Evolutionary conservation across 23 red algal species (phyloP).

Genomic region (Chondrus crispus): DNA sequence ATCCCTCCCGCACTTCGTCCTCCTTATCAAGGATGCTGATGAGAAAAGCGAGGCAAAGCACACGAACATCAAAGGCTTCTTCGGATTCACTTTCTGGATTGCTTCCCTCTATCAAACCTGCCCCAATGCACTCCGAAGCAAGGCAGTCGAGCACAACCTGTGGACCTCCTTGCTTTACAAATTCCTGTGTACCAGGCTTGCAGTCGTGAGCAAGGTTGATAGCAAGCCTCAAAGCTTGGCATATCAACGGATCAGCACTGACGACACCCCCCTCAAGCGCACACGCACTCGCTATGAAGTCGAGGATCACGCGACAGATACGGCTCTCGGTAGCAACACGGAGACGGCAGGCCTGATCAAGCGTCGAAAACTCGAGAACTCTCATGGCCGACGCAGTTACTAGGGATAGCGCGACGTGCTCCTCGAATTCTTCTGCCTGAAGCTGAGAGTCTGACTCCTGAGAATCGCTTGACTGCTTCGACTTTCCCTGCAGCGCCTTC

Average conservation of each 20-base stretch:
- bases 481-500: conserved; percentile 3
- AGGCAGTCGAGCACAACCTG: conserved; percentile 30
- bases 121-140: conserved; percentile 2
- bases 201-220: conserved; percentile 37
- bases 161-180: conserved; percentile 17
- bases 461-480: not conserved
- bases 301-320: conserved; percentile 14
- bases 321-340: conserved; percentile 18
- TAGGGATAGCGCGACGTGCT: not conserved
- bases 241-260: conserved; percentile 25
- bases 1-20: not conserved
- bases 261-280: conserved; percentile 14
- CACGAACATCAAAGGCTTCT: conserved; percentile 52
- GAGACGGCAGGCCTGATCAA: conserved; percentile 21
- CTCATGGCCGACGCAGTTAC: conserved; percentile 15
- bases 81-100: too few species aligned
- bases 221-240: not conserved
- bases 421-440: not conserved
- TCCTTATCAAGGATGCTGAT: conserved; percentile 28
- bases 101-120: conserved; percentile 5
- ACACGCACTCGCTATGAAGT: conserved; percentile 23
- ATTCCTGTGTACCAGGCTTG: not conserved
- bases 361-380: conserved; percentile 41
- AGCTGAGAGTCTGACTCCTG: not conserved
- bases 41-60: conserved; percentile 46